Evolutionary conservation across 2,329 filamentous ascomycete genomes (phyloP).

Genomic region (Nothomitra cinnamomea): DNA sequence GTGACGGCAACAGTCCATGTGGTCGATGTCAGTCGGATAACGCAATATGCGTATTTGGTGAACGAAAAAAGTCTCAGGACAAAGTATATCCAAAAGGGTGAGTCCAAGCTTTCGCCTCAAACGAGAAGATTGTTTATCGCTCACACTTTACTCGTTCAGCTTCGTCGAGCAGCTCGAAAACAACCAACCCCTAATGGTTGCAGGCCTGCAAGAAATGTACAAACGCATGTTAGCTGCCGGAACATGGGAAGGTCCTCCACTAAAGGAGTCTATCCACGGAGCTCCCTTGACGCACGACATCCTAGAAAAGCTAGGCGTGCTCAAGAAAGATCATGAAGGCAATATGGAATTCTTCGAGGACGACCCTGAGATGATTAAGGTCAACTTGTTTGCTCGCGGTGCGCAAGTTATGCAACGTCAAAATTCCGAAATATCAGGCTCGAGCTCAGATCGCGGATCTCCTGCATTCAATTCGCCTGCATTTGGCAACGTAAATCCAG

Average conservation of each 20-base stretch:
- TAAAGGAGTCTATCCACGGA: slow-evolving; percentile 34
- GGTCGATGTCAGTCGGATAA: slow-evolving; percentile 45
- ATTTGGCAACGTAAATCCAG: background rate
- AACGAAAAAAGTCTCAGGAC: slow-evolving; percentile 48
- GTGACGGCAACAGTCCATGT: slow-evolving; percentile 44
- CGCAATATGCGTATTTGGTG: slow-evolving; percentile 46
- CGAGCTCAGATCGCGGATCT: slow-evolving; percentile 23
- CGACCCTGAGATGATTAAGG: slow-evolving; percentile 36
- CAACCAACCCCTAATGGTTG: slow-evolving; percentile 44
- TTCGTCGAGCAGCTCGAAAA: slow-evolving; percentile 52
- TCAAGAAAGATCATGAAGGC: slow-evolving; percentile 34
- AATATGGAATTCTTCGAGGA: slow-evolving; percentile 34
- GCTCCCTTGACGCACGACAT: slow-evolving; percentile 47
- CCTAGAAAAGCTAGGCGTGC: slow-evolving; percentile 38
- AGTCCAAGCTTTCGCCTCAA: slow-evolving; percentile 15
- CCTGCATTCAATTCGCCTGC: background rate
- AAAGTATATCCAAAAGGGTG: slow-evolving; percentile 53
- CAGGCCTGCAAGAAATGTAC: slow-evolving; percentile 44
- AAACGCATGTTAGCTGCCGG: slow-evolving; percentile 32
- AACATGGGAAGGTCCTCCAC: slow-evolving; percentile 36
- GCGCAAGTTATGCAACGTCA: slow-evolving; percentile 33
- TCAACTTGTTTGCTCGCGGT: slow-evolving; percentile 35
- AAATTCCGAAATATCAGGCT: slow-evolving; percentile 39
- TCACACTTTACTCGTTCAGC: slow-evolving; percentile 20
- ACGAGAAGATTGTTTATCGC: background rate